Evolutionary conservation across 768 basidiomycete genomes (phyloP).

Genomic region (Boletus huronensis): DNA sequence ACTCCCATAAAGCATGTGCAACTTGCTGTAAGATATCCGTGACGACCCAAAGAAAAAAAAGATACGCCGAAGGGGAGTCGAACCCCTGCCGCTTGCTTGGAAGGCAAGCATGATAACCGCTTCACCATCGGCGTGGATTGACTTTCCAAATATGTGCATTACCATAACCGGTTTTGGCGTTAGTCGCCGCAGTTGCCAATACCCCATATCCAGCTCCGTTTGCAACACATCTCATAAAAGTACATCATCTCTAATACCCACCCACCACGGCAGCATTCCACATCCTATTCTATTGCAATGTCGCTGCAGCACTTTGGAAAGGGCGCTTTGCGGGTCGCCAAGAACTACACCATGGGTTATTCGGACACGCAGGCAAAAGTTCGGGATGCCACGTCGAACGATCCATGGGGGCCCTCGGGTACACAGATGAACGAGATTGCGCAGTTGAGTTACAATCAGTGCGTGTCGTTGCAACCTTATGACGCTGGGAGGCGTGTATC

Average conservation of each 20-base stretch:
- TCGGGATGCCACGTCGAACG: constrained; percentile 94
- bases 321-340: constrained; percentile 81
- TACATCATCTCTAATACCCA: constrained; percentile 14
- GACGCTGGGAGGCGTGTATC: not conserved
- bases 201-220: constrained; percentile 13
- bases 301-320: constrained; percentile 80
- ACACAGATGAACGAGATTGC: constrained; percentile 99
- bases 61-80: constrained; percentile 62
- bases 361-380: constrained; percentile 95
- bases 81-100: constrained; percentile 77
- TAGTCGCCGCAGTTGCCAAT: constrained; percentile 8
- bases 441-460: constrained; percentile 97
- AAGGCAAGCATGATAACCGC: constrained; percentile 93
- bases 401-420: constrained; percentile 96
- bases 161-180: not conserved
- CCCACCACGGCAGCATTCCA: not conserved
- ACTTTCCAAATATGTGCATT: not conserved
- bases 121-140: constrained; percentile 68
- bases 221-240: constrained; percentile 13
- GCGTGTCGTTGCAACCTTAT: constrained; percentile 24
- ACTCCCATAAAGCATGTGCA: not conserved
- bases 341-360: constrained; percentile 95
- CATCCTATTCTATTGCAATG: constrained; percentile 25
- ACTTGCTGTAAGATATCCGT: no score
- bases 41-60: no score